Evolutionary conservation across 257 asterid genomes (phyloP).

Genomic region (Haberlea rhodopensis): DNA sequence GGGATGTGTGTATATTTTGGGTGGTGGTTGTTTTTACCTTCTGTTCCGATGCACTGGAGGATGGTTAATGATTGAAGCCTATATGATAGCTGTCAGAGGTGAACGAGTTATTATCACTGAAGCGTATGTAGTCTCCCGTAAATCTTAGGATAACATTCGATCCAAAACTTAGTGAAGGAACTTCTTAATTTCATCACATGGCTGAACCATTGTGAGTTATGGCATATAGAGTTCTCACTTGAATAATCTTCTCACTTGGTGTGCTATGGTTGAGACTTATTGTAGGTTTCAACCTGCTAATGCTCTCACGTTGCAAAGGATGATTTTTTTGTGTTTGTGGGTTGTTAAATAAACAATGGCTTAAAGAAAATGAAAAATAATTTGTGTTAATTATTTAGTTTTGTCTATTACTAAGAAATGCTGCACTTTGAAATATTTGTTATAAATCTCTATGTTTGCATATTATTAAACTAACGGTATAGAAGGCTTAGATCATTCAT

Average conservation of each 20-base stretch:
- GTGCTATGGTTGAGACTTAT: constrained; percentile 1
- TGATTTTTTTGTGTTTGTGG: background rate
- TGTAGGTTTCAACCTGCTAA: background rate
- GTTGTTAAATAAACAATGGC: background rate
- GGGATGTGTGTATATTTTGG: background rate
- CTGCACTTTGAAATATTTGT: background rate
- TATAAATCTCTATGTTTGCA: too few relatives aligned
- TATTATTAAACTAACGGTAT: background rate
- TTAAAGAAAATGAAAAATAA: too few relatives aligned
- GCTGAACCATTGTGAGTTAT: constrained; percentile 4
- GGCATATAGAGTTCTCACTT: background rate
- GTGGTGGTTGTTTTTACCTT: too few relatives aligned
- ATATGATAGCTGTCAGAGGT: background rate
- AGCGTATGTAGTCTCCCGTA: background rate
- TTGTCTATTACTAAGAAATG: too few relatives aligned
- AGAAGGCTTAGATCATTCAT: background rate
- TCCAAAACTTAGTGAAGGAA: background rate
- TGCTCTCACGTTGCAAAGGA: background rate
- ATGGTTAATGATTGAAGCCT: constrained; percentile 8
- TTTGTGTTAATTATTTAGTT: too few relatives aligned
- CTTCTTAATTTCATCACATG: background rate
- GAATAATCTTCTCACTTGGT: background rate
- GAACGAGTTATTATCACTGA: background rate
- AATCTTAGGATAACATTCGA: background rate
- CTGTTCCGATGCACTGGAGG: constrained; percentile 5